These are phyloP conservation scores for Chlamydomonas sp. DNA, from an alignment of 139 green algal genomes.

Conservation along the genomic window DNA sequence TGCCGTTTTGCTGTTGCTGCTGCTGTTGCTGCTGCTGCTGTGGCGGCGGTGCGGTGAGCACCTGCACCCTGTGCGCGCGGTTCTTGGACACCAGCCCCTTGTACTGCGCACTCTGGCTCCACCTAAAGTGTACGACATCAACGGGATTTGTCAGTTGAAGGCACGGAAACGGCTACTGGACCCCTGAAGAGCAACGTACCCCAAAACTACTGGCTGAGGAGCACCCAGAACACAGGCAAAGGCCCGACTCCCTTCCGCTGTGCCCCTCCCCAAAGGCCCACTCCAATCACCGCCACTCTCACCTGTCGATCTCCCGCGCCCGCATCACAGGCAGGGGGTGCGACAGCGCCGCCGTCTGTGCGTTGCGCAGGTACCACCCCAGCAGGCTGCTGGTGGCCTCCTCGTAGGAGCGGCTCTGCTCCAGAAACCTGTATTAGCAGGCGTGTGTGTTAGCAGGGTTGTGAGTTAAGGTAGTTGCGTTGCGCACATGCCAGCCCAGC, in stretches of 20 bases:
- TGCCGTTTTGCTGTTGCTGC: conserved; percentile 5
- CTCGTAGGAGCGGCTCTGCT: conserved; percentile 77
- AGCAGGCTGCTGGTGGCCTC: conserved; percentile 79
- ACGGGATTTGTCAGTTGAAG: not conserved
- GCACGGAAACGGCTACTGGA: conserved; percentile 44
- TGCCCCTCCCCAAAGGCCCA: not conserved
- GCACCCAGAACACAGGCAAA: not conserved
- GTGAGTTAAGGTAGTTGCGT: not conserved
- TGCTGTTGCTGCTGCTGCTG: conserved; percentile 11
- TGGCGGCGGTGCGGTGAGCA: not conserved
- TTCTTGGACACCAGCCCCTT: conserved; percentile 60
- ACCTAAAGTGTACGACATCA: conserved; percentile 25
- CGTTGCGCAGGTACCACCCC: conserved; percentile 88
- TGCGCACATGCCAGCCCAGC: conserved; percentile 59
- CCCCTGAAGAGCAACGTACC: not conserved
- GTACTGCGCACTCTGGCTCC: conserved; percentile 65
- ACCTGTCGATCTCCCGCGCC: conserved; percentile 87
- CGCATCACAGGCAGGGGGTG: conserved; percentile 93
- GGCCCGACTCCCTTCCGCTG: not conserved
- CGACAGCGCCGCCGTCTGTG: conserved; percentile 83
- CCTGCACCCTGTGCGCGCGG: conserved; percentile 29
- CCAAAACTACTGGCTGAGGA: not conserved
- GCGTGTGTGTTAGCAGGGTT: not conserved
- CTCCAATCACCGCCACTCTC: conserved; percentile 28
- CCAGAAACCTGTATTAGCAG: conserved; percentile 19